Conservation (phyloP, 768 basidiomycete species). For the Russula virescens region DNA sequence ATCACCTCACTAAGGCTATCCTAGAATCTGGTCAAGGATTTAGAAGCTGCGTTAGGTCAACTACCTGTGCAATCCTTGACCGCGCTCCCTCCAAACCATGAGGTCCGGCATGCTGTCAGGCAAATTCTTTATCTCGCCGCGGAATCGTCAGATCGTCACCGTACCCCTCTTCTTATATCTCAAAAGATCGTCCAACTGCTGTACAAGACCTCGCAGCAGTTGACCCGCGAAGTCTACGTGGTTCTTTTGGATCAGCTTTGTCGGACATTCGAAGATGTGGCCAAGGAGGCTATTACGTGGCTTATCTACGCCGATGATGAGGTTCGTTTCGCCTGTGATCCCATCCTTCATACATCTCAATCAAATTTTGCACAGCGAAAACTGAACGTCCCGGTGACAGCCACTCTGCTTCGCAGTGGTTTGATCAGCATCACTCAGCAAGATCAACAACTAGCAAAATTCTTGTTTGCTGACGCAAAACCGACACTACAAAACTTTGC, state of each 20-base stretch:
- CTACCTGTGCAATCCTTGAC: constrained; percentile 66
- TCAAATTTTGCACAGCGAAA: constrained; percentile 60
- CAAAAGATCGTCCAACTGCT: constrained; percentile 95
- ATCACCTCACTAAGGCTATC: constrained; percentile 11
- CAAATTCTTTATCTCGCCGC: constrained; percentile 80
- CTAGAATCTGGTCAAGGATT: constrained; percentile 48
- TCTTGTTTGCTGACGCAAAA: constrained; percentile 71
- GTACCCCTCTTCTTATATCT: constrained; percentile 86
- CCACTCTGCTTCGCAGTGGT: constrained; percentile 78
- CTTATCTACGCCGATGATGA: constrained; percentile 94
- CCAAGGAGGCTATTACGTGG: constrained; percentile 96
- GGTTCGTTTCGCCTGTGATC: constrained; percentile 41
- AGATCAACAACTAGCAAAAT: constrained; percentile 88
- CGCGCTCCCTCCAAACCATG: constrained; percentile 73
- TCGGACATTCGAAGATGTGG: constrained; percentile 83
- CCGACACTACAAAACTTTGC: constrained; percentile 75
- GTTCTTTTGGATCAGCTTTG: constrained; percentile 86
- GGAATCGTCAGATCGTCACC: constrained; percentile 71
- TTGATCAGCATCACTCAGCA: constrained; percentile 72
- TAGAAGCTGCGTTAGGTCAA: constrained; percentile 76
- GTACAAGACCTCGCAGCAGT: constrained; percentile 80
- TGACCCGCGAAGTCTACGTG: constrained; percentile 92
- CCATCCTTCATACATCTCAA: background rate
- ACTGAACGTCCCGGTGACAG: constrained; percentile 90
- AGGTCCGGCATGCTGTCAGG: constrained; percentile 77